These are phyloP conservation scores for Kluyveromyces wickerhamii DNA, from an alignment of 805 yeast species.

Conservation along the genomic window DNA sequence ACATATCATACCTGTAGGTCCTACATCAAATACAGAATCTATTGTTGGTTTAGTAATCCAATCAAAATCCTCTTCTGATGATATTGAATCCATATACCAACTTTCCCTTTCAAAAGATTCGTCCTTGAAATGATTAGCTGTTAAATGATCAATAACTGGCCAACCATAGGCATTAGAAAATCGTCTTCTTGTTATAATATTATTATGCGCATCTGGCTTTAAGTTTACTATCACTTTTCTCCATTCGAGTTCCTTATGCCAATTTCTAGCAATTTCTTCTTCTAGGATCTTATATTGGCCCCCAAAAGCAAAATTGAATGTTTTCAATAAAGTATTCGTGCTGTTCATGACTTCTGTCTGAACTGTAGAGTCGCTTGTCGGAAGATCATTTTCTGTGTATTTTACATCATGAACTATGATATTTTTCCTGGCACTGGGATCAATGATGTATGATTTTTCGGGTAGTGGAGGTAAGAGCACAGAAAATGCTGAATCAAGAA, in stretches of 20 bases:
- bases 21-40: slow-evolving; percentile 40
- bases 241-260: slow-evolving; percentile 65
- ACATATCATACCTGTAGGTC: slow-evolving; percentile 64
- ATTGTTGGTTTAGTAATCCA: slow-evolving; percentile 43
- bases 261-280: slow-evolving; percentile 59
- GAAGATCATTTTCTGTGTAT: slow-evolving; percentile 45
- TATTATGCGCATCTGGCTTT: slow-evolving; percentile 72
- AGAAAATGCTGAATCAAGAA: slow-evolving; percentile 61
- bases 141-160: slow-evolving; percentile 68
- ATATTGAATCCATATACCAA: slow-evolving; percentile 8
- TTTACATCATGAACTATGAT: slow-evolving; percentile 64
- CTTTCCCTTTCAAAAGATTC: slow-evolving; percentile 11
- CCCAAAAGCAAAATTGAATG: slow-evolving; percentile 25
- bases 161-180: slow-evolving; percentile 81
- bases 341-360: slow-evolving; percentile 15
- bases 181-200: slow-evolving; percentile 60
- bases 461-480: slow-evolving; percentile 68
- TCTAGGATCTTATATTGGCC: slow-evolving; percentile 33
- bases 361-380: slow-evolving; percentile 19
- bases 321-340: slow-evolving; percentile 27
- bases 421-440: slow-evolving; percentile 50
- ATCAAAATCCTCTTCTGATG: slow-evolving; percentile 25
- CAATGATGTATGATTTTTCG: slow-evolving; percentile 47
- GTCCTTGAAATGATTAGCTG: slow-evolving; percentile 48
- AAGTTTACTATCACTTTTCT: slow-evolving; percentile 60